Conservation (phyloP, 225 moss, liverwort and hornwort genomes). For the Neckera pumila region DNA sequence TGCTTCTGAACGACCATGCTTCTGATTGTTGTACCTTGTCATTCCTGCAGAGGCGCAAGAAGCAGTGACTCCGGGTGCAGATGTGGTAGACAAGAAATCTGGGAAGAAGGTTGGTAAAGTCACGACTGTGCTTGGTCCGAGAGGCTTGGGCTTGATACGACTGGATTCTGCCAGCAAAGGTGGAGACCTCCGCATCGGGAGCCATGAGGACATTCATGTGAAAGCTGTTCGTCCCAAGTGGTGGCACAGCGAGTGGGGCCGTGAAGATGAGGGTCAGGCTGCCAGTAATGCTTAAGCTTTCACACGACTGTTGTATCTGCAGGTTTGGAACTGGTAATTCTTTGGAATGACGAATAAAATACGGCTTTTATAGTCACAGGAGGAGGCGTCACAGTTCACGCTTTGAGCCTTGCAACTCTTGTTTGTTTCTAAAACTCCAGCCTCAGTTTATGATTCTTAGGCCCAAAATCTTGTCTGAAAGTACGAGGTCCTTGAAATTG, state of each 20-base stretch:
- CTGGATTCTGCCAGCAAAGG: slow-evolving; percentile 44
- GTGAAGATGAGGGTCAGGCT: slow-evolving; percentile 42
- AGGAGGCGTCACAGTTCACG: not conserved
- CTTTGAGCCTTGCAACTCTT: not conserved
- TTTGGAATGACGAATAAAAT: not conserved
- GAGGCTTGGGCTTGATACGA: slow-evolving; percentile 77
- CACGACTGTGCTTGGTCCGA: slow-evolving; percentile 71
- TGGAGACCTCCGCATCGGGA: slow-evolving; percentile 34
- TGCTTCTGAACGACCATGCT: not conserved
- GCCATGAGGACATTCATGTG: slow-evolving; percentile 27
- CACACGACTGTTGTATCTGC: no score
- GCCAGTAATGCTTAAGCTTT: slow-evolving; percentile 18
- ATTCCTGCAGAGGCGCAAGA: slow-evolving; percentile 47
- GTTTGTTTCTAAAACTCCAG: not conserved
- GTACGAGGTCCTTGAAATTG: not conserved
- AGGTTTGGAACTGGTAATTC: not conserved
- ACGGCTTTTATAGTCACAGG: not conserved
- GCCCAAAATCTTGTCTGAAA: not conserved
- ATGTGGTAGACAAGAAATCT: slow-evolving; percentile 35
- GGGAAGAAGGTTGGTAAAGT: slow-evolving; percentile 86
- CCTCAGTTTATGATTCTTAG: not conserved
- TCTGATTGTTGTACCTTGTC: not conserved
- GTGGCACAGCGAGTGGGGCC: slow-evolving; percentile 87
- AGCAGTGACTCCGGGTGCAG: slow-evolving; percentile 51
- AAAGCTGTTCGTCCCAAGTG: slow-evolving; percentile 71